phyloP scores from a whole-genome alignment of 2,329 filamentous ascomycete species.

The Amphichorda felina region DNA sequence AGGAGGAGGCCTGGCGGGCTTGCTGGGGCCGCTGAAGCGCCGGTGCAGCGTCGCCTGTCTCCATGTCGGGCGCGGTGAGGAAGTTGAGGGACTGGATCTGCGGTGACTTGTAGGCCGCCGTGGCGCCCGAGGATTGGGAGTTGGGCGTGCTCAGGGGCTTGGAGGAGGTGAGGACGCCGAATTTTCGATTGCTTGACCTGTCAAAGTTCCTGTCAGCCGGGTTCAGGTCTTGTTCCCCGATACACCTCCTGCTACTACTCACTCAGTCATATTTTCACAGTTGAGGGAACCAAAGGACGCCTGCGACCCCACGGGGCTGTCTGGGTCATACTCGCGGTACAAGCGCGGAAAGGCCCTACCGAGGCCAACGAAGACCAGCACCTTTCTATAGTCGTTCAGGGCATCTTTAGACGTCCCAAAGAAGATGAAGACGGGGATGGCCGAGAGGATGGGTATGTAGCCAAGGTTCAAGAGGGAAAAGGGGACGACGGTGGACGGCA shows the following conservation, averaged over 20 bases:
- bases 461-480: conserved; percentile 29
- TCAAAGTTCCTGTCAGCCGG: no score
- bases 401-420: conserved; percentile 45
- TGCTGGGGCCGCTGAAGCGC: neutral
- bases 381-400: conserved; percentile 32
- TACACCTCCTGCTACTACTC: no score
- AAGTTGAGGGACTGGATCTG: conserved; percentile 4
- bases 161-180: conserved; percentile 5
- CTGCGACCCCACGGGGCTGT: conserved; percentile 6
- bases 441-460: conserved; percentile 36
- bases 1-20: conserved; percentile 2
- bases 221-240: no score
- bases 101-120: neutral
- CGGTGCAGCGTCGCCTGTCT: conserved; percentile 3
- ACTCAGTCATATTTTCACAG: no score
- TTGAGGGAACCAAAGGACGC: neutral
- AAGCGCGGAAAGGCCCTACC: conserved; percentile 30
- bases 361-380: conserved; percentile 26
- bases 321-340: conserved; percentile 24
- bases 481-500: conserved; percentile 25
- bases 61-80: conserved; percentile 2
- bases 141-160: conserved; percentile 8
- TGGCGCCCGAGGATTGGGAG: conserved; percentile 6
- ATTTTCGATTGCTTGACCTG: no score
- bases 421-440: conserved; percentile 36